Evolutionary conservation across 2,329 filamentous ascomycete genomes (phyloP).

Genomic region (Plectosphaerella cucumerina): DNA sequence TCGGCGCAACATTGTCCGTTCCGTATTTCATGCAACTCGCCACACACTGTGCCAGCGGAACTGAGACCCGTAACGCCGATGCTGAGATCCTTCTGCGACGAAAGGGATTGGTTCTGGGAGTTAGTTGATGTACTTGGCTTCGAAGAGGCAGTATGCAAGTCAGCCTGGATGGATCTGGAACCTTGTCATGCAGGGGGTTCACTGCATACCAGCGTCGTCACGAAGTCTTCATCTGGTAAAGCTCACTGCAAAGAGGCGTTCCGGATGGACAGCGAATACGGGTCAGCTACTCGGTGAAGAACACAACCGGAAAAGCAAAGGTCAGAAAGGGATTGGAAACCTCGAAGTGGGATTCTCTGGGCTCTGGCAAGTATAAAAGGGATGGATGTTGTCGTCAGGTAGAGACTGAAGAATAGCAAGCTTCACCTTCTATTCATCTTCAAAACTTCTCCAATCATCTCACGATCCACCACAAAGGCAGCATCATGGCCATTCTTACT

Average conservation of each 20-base stretch:
- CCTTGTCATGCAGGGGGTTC: too few species aligned
- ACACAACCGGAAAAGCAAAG: not conserved
- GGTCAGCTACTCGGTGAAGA: not conserved
- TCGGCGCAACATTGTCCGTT: not conserved
- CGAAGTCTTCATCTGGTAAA: not conserved
- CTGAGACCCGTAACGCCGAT: not conserved
- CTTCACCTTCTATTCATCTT: too few species aligned
- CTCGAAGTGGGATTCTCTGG: too few species aligned
- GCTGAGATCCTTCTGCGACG: not conserved
- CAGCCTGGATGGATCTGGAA: too few species aligned
- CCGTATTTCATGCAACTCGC: not conserved
- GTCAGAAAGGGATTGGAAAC: not conserved
- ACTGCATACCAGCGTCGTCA: not conserved
- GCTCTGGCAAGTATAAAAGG: not conserved
- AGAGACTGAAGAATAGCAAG: not conserved
- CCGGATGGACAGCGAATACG: not conserved
- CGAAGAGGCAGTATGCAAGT: not conserved
- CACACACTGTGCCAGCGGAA: not conserved
- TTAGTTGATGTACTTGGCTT: too few species aligned
- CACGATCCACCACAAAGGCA: not conserved
- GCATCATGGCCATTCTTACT: not conserved
- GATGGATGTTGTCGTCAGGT: not conserved
- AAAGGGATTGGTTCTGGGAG: not conserved
- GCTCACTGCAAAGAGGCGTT: not conserved
- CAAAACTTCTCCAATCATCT: not conserved